These are phyloP conservation scores for Chaetomium olivaceum DNA, from an alignment of 2,329 filamentous ascomycete species.

Conservation along the genomic window DNA sequence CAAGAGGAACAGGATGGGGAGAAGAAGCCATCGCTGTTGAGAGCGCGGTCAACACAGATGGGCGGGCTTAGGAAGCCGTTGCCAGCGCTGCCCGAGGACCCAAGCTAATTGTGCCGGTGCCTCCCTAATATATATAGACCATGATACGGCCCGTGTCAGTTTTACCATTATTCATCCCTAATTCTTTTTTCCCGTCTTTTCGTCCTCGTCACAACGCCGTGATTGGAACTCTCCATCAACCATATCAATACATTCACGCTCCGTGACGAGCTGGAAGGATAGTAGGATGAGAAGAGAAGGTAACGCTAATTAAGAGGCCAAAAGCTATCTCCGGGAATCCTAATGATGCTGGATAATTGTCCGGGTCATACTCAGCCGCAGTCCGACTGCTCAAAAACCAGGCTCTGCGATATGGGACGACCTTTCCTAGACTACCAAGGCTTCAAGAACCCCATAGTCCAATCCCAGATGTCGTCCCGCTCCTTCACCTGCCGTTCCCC, in stretches of 20 bases:
- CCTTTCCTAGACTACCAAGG: conserved; percentile 35
- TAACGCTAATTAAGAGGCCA: conserved; percentile 19
- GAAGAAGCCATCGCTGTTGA: background rate
- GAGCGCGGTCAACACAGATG: conserved; percentile 26
- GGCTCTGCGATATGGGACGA: conserved; percentile 26
- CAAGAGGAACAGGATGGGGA: conserved; percentile 11
- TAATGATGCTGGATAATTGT: conserved; percentile 23
- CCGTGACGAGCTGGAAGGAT: background rate
- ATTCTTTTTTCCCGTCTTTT: background rate
- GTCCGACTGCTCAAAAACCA: conserved; percentile 25
- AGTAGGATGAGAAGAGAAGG: conserved; percentile 11
- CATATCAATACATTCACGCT: background rate
- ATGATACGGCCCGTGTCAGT: conserved; percentile 2
- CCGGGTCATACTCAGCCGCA: conserved; percentile 1
- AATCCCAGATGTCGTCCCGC: conserved; percentile 26
- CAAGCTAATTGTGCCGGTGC: conserved; percentile 28
- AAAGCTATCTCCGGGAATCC: conserved; percentile 19
- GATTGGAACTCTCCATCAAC: background rate
- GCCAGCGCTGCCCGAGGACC: conserved; percentile 40
- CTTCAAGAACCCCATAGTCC: conserved; percentile 33
- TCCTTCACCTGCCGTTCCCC: conserved; percentile 9
- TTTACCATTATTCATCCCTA: background rate
- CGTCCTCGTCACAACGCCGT: background rate
- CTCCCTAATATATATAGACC: background rate
- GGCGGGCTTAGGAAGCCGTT: conserved; percentile 36